Percentiles rank a stretch among this genome's conserved stretches.
Conservation (phyloP, 1,284 basidiomycete genomes). For the Pterula multifida region DNA sequence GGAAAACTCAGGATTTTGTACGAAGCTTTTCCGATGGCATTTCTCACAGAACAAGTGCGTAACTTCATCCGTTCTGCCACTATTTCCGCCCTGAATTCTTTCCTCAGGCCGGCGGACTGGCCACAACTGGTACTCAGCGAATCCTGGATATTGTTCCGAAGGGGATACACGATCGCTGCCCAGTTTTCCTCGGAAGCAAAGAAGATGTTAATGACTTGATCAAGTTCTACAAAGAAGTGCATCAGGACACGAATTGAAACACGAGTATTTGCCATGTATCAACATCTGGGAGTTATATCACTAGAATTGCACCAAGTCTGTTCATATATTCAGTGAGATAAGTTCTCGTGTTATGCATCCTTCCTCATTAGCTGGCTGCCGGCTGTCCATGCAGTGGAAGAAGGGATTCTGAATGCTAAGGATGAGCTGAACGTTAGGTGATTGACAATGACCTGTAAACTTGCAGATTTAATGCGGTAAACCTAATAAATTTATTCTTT, state of each 20-base stretch:
- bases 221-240: constrained; percentile 55
- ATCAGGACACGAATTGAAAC: neutral
- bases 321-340: too few relatives aligned
- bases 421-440: too few relatives aligned
- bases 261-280: too few relatives aligned
- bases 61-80: constrained; percentile 3
- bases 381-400: too few relatives aligned
- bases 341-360: too few relatives aligned
- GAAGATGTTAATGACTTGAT: constrained; percentile 89
- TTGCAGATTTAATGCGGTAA: too few relatives aligned
- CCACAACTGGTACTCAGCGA: constrained; percentile 86
- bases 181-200: constrained; percentile 90
- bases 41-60: constrained; percentile 82
- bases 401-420: too few relatives aligned
- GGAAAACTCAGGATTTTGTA: constrained; percentile 95
- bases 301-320: too few relatives aligned
- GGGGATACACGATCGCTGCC: constrained; percentile 84
- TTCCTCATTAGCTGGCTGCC: too few relatives aligned
- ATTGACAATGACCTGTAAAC: too few relatives aligned
- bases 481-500: too few relatives aligned
- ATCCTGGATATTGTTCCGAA: constrained; percentile 91
- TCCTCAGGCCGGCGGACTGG: constrained; percentile 82
- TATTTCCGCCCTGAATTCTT: constrained; percentile 5
- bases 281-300: too few relatives aligned
- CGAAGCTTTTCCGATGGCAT: constrained; percentile 99